A percentile compares a stretch with the other conserved stretches of the same genome.
Evolutionary conservation across 2,329 filamentous ascomycete genomes (phyloP).

Genomic region (Fusarium liriodendri): DNA sequence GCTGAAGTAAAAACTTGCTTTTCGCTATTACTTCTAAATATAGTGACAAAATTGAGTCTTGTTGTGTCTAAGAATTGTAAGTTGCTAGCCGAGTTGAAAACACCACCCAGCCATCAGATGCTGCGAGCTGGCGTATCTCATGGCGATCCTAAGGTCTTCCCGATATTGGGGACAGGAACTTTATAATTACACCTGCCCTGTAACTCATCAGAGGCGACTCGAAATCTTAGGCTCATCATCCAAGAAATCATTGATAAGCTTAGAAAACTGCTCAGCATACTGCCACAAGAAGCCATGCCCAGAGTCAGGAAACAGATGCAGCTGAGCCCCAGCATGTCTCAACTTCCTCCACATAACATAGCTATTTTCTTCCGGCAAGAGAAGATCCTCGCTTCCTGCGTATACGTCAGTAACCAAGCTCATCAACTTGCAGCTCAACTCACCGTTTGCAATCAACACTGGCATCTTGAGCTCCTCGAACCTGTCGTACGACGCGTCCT

Average conservation of each 20-base stretch:
- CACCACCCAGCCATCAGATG: neutral
- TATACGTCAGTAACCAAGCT: neutral
- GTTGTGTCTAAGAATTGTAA: neutral
- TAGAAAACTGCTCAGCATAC: conserved; percentile 47
- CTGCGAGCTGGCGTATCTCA: neutral
- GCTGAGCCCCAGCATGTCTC: conserved; percentile 43
- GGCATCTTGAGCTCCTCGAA: conserved; percentile 50
- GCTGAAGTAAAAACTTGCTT: neutral
- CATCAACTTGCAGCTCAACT: conserved; percentile 11
- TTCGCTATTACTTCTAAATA: neutral
- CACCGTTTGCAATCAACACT: conserved; percentile 54
- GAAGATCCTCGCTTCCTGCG: conserved; percentile 48
- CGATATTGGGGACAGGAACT: neutral
- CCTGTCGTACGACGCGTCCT: conserved; percentile 49
- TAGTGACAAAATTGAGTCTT: neutral
- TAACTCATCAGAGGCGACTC: conserved; percentile 27
- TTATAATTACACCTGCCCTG: neutral
- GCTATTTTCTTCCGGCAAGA: conserved; percentile 53
- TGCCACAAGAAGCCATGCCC: conserved; percentile 52
- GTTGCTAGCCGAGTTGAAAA: neutral
- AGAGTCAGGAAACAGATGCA: conserved; percentile 51
- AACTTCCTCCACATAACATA: conserved; percentile 52
- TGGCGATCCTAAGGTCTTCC: neutral
- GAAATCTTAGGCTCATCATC: conserved; percentile 19
- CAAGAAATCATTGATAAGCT: conserved; percentile 49